These are phyloP conservation scores for Croton laevigatus DNA, from an alignment of 441 rosid genomes.

Conservation along the genomic window DNA sequence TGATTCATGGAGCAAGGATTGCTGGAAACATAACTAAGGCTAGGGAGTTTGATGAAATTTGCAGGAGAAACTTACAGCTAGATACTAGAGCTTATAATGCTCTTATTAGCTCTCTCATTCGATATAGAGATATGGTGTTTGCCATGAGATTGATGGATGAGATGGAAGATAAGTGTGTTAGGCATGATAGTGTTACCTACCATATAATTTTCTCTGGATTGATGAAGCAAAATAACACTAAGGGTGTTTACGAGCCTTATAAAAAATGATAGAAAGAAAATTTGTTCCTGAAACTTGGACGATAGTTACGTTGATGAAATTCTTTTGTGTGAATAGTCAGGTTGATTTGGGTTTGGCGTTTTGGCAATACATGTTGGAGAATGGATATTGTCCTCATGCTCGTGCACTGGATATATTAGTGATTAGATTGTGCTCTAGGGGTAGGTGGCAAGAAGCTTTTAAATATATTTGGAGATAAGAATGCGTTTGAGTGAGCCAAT, in stretches of 20 bases:
- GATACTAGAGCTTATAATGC: slow-evolving; percentile 82
- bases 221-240: slow-evolving; percentile 51
- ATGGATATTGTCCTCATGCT: slow-evolving; percentile 80
- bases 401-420: slow-evolving; percentile 77
- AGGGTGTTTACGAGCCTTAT: slow-evolving; percentile 47
- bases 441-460: slow-evolving; percentile 61
- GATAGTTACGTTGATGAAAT: slow-evolving; percentile 78
- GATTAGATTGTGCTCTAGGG: slow-evolving; percentile 68
- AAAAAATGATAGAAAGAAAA: slow-evolving; percentile 49
- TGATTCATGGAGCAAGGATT: slow-evolving; percentile 81
- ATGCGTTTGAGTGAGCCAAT: slow-evolving; percentile 54
- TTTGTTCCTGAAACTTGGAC: slow-evolving; percentile 71
- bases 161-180: slow-evolving; percentile 57
- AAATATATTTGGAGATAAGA: slow-evolving; percentile 68
- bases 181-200: slow-evolving; percentile 56
- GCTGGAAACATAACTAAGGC: slow-evolving; percentile 52
- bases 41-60: slow-evolving; percentile 67
- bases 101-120: slow-evolving; percentile 51
- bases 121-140: slow-evolving; percentile 46
- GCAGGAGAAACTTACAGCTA: slow-evolving; percentile 42
- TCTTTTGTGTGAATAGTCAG: slow-evolving; percentile 53
- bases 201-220: slow-evolving; percentile 64
- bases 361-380: slow-evolving; percentile 65
- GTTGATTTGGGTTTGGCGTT: slow-evolving; percentile 56
- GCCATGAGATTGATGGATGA: slow-evolving; percentile 64